Conservation (phyloP, 2,329 filamentous ascomycete species). For the Emydomyces testavorans region DNA sequence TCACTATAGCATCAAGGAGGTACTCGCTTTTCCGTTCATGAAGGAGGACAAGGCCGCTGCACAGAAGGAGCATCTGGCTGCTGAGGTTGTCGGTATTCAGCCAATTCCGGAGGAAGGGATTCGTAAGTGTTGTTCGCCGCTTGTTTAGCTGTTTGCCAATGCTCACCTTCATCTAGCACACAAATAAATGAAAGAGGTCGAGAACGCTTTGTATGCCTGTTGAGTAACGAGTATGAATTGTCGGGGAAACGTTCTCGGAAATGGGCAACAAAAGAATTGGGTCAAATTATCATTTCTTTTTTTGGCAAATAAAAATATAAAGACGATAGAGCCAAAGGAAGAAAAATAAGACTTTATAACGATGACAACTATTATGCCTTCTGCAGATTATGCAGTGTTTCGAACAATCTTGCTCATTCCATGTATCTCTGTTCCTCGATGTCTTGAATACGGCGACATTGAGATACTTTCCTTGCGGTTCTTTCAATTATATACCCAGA, state of each 20-base stretch:
- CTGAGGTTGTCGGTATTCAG: slow-evolving; percentile 51
- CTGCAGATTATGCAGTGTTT: not conserved
- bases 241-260: not conserved
- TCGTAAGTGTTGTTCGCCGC: slow-evolving; percentile 29
- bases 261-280: not conserved
- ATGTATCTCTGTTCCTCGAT: not conserved
- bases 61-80: slow-evolving; percentile 39
- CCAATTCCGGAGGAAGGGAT: slow-evolving; percentile 52
- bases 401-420: not conserved
- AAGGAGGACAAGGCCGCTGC: slow-evolving; percentile 59
- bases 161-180: slow-evolving; percentile 11
- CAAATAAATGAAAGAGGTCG: slow-evolving; percentile 10
- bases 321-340: slow-evolving; percentile 4
- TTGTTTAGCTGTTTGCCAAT: slow-evolving; percentile 5
- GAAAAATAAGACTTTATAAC: not conserved
- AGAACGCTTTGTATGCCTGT: not conserved
- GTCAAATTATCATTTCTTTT: not conserved
- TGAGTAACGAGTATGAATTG: not conserved
- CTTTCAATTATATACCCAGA: not conserved
- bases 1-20: slow-evolving; percentile 93
- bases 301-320: not conserved
- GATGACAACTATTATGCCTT: not conserved
- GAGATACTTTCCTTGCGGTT: not conserved
- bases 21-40: slow-evolving; percentile 95
- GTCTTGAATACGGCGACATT: not conserved